These are phyloP conservation scores for Tricholoma matsutake DNA, from an alignment of 768 basidiomycete species.

Conservation along the genomic window DNA sequence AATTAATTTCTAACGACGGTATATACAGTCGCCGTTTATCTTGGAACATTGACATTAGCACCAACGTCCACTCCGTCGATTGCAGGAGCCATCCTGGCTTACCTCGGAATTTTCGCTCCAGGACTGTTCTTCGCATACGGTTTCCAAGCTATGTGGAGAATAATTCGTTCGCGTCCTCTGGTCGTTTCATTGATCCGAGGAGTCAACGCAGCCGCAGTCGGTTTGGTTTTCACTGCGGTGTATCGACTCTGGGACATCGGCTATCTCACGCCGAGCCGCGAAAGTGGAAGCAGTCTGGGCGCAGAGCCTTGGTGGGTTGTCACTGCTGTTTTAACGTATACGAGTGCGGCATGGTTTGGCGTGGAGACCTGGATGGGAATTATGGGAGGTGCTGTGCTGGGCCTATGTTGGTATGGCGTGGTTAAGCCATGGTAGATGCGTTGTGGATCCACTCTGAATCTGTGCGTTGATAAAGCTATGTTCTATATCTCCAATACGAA, in stretches of 20 bases:
- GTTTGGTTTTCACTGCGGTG: conserved; percentile 25
- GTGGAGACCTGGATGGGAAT: background rate
- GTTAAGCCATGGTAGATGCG: background rate
- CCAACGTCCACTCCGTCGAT: conserved; percentile 28
- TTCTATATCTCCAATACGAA: too few relatives aligned
- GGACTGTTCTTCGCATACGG: conserved; percentile 38
- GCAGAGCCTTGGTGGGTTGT: background rate
- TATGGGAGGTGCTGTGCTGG: background rate
- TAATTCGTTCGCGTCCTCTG: conserved; percentile 25
- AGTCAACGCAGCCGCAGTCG: conserved; percentile 40
- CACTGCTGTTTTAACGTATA: background rate
- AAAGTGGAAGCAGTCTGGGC: background rate
- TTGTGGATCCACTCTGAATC: too few relatives aligned
- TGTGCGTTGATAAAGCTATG: too few relatives aligned
- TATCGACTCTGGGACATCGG: background rate
- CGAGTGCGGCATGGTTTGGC: background rate
- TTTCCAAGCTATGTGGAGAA: conserved; percentile 34
- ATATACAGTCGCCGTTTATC: conserved; percentile 37
- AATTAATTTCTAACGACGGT: background rate
- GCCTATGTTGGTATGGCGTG: background rate
- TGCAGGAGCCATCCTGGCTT: conserved; percentile 46
- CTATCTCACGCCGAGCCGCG: background rate
- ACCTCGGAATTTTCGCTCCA: conserved; percentile 48
- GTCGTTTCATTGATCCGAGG: conserved; percentile 34
- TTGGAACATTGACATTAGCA: conserved; percentile 41